Base-by-base conservation (phyloP, 306 rosid species). In the Crotalaria pallida region DNA sequence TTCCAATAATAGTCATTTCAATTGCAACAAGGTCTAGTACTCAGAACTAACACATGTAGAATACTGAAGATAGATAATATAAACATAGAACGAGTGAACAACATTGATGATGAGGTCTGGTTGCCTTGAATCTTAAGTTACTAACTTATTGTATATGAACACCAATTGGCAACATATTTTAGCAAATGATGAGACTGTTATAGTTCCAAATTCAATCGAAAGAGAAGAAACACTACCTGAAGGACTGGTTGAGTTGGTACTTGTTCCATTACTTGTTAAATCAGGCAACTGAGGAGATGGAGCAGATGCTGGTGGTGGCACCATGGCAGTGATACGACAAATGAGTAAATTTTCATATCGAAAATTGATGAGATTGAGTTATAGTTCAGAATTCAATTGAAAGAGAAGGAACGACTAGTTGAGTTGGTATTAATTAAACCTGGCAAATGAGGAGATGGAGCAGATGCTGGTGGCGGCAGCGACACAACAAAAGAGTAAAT, bases 321-420 rank as follows among this genome's bases (percentile, higher is more conserved):
- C n/a, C n/a, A n/a, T n/a, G n/a, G n/a, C 69, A 31, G 56, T 45
- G 64, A 36, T 69, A 43, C 40, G 40, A 61, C 48, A 31, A 74
- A 80, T 0, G 58, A 23, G 29, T 62, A 45, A 17, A 1, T 69
- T n/a, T 19, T 80, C 77, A 7, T 55, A 80, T 7, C 58, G 77
- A 31, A 80, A 59, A 74, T 36, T 60, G n/a, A n/a, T n/a, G n/a
- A n/a, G n/a, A 52, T 19, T 9, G 7, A 47, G 19, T n/a, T n/a
- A 23, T 53, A 1, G 4, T 31, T 34, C 7, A 18, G 16, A 27
- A 6, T 27, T 27, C 31, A 27, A 29, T 29, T 27, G 12, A 27
- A 5, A 57, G 23, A 58, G 23, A 11, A 58, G 34, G 31, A 21
- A 67, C 11, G 5, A 24, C 0, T 5, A 17, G 69, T 36, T 67